Evolutionary conservation across 345 rosid genomes (phyloP).

Genomic region (Lepidium didymum): DNA sequence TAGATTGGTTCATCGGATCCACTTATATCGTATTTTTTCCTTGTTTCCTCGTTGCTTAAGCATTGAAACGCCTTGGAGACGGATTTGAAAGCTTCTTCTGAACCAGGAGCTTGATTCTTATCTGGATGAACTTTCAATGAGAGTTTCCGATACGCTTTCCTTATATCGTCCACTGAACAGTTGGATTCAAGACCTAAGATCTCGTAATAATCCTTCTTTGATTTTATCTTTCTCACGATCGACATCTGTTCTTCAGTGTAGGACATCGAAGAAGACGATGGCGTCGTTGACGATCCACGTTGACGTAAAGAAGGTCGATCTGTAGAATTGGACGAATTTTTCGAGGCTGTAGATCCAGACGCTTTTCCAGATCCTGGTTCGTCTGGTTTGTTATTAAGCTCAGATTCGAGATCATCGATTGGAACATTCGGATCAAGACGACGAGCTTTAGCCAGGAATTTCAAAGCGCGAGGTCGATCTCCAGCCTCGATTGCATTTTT

Average conservation of each 20-base stretch:
- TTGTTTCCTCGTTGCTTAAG: constrained; percentile 60
- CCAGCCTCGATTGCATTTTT: constrained; percentile 68
- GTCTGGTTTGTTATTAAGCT: constrained; percentile 29
- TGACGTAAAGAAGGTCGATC: constrained; percentile 54
- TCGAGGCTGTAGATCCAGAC: constrained; percentile 15
- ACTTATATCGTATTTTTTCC: constrained; percentile 62
- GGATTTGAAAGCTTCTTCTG: constrained; percentile 85
- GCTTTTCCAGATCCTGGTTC: constrained; percentile 5
- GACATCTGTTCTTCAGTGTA: constrained; percentile 72
- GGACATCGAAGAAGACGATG: constrained; percentile 36
- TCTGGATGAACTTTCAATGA: constrained; percentile 94
- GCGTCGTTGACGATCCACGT: constrained; percentile 32
- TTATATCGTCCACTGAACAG: constrained; percentile 71
- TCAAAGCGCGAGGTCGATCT: constrained; percentile 70
- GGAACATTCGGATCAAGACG: constrained; percentile 80
- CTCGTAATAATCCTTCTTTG: constrained; percentile 81
- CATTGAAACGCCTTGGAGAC: constrained; percentile 94
- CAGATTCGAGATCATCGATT: constrained; percentile 54
- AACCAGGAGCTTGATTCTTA: constrained; percentile 88
- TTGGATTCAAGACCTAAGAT: constrained; percentile 61
- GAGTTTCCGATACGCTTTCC: constrained; percentile 79
- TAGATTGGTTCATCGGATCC: constrained; percentile 75
- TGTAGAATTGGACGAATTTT: constrained; percentile 22
- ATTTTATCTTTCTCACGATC: constrained; percentile 65
- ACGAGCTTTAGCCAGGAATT: constrained; percentile 77